Evolutionary conservation across 2,329 filamentous ascomycete species (phyloP), one percentile per base, ranked within the genome.

Genomic region (Exophiala phaeomuriformis): DNA sequence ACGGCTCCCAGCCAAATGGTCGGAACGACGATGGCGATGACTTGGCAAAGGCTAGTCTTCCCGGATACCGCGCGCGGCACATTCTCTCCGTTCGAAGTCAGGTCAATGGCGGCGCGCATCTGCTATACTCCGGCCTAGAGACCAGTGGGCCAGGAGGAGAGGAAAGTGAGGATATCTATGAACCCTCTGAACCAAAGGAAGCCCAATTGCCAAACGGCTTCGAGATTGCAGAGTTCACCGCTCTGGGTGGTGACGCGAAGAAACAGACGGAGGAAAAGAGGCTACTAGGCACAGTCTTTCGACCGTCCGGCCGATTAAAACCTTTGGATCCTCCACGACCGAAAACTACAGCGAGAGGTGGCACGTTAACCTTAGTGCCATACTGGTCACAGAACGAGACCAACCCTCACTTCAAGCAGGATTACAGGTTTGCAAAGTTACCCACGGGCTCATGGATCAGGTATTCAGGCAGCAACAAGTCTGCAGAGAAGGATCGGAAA

Each of bases 111-210:
- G 82, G 83, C 43, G 79, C 86, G 35, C 85, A 83, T 62, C 86
- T 91, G 56, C 75, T 96, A 3, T 96, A 93, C 67, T 95, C 91
- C 3, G 95, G 90, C 68, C 74, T 95, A 47, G 87, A 86, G 60
- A 76, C 79, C 4, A 60, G 63, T 49, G 64, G 66, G 28, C 62
- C 63, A 29, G 68, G 73, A 42, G 70, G 75, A 52, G 85, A 88
- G 64, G 40, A 19, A 19, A 19, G 19, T 19, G 19, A 42, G 12
- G 31, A 45, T 9, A 12, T 46, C 3, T 40, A 48, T 39, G 42
- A 28, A 19, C 5, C 35, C 29, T 10, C 43, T 27, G 50, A 52
- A 9, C 29, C 40, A 19, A 53, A 57, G 35, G 40, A 44, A 28
- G 75, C 78, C 36, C 78, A 75, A 19, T 72, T 96, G 29, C 90